Evolutionary conservation across 2,329 filamentous ascomycete species (phyloP).

Genomic region (Gnomoniopsis smithogilvyi): DNA sequence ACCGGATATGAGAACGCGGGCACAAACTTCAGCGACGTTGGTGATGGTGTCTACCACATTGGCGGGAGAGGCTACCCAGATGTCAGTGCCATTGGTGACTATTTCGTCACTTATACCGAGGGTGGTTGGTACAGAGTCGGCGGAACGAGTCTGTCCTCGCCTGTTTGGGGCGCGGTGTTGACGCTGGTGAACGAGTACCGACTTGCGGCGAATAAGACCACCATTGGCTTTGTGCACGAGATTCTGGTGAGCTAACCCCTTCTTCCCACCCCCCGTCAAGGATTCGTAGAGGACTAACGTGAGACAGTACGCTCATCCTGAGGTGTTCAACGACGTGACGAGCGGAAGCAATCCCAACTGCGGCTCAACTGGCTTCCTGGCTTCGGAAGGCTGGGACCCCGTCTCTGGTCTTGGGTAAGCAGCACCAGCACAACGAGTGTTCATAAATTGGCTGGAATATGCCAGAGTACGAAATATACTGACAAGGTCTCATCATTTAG

Average conservation of each 20-base stretch:
- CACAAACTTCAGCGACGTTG: conserved; percentile 31
- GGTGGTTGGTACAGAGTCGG: conserved; percentile 36
- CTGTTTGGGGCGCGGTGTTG: conserved; percentile 44
- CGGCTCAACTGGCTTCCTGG: conserved; percentile 27
- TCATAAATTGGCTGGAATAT: background rate
- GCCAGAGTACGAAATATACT: background rate
- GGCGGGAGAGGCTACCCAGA: conserved; percentile 47
- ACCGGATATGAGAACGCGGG: conserved; percentile 31
- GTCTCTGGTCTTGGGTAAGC: conserved; percentile 22
- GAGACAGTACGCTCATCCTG: conserved; percentile 25
- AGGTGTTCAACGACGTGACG: conserved; percentile 29
- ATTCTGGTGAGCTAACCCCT: conserved; percentile 32
- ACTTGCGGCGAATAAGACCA: conserved; percentile 39
- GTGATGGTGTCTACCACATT: conserved; percentile 37
- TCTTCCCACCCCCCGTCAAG: background rate
- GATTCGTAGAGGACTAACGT: background rate
- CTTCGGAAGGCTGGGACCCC: conserved; percentile 27
- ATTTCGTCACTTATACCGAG: conserved; percentile 31
- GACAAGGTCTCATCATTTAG: background rate
- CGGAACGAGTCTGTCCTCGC: conserved; percentile 48
- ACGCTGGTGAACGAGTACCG: conserved; percentile 50
- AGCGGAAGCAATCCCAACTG: conserved; percentile 29
- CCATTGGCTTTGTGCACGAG: conserved; percentile 51
- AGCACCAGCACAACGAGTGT: too few relatives aligned
- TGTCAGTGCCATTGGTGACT: conserved; percentile 41